Percentiles rank a stretch among this genome's conserved stretches.
Conservation (phyloP, 257 asterid genomes). For the Ophiorrhiza pumila region DNA sequence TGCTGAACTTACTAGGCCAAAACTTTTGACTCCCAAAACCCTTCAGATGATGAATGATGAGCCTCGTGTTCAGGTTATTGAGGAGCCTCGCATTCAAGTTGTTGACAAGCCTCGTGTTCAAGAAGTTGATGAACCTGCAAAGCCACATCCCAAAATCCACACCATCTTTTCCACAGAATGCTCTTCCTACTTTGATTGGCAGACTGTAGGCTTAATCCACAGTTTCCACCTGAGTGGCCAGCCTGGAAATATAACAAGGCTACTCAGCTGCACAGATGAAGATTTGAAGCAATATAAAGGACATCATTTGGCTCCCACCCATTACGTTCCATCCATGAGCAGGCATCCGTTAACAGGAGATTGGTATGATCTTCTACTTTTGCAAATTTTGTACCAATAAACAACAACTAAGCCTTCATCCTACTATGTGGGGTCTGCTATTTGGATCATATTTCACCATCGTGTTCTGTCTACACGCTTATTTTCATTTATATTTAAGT, state of each 20-base stretch:
- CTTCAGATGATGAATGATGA: slow-evolving; percentile 57
- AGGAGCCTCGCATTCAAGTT: slow-evolving; percentile 31
- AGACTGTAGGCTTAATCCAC: slow-evolving; percentile 90
- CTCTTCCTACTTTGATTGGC: slow-evolving; percentile 93
- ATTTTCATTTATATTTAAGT: no score
- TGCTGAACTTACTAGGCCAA: slow-evolving; percentile 65
- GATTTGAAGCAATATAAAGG: slow-evolving; percentile 87
- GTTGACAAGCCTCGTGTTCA: slow-evolving; percentile 32
- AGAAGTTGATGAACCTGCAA: slow-evolving; percentile 51
- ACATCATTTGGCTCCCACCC: slow-evolving; percentile 86
- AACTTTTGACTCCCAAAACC: slow-evolving; percentile 51
- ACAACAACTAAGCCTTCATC: no score
- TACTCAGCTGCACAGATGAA: slow-evolving; percentile 88
- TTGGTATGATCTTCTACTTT: slow-evolving; percentile 51
- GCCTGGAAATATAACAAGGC: slow-evolving; percentile 89
- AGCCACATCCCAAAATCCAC: slow-evolving; percentile 71
- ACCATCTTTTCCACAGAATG: slow-evolving; percentile 94
- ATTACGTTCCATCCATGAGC: slow-evolving; percentile 97
- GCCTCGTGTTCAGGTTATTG: slow-evolving; percentile 9
- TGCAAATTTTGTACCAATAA: slow-evolving; percentile 9
- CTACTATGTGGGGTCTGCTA: no score
- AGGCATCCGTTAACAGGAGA: slow-evolving; percentile 94
- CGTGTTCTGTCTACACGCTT: no score
- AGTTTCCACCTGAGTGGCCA: slow-evolving; percentile 88
- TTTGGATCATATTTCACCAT: no score